These are phyloP conservation scores for Heterobasidion occidentale DNA, from an alignment of 1,284 basidiomycete species.

Conservation along the genomic window DNA sequence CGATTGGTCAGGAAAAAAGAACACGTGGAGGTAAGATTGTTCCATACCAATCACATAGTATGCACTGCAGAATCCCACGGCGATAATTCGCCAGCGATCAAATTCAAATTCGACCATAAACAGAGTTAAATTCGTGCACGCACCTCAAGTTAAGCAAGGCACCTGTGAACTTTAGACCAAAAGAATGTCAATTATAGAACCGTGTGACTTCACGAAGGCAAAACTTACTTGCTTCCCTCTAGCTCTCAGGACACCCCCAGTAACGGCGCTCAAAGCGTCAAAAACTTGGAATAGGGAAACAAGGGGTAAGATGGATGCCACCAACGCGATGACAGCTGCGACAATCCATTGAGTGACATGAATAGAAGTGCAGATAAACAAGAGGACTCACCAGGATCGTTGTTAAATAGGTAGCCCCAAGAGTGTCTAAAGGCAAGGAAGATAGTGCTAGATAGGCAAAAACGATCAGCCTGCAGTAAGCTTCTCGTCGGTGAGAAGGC, in stretches of 20 bases:
- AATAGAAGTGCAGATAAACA: neutral
- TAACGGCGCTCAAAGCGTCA: conserved; percentile 65
- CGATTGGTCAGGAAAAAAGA: neutral
- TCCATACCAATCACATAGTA: conserved; percentile 53
- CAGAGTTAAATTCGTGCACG: conserved; percentile 2
- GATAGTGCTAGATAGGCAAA: conserved; percentile 38
- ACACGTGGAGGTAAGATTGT: neutral
- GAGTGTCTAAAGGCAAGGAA: conserved; percentile 65
- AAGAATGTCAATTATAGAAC: neutral
- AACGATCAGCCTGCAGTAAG: neutral
- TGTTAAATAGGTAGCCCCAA: conserved; percentile 85
- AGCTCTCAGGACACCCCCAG: conserved; percentile 73
- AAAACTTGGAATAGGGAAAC: conserved; percentile 77
- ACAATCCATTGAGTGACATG: neutral
- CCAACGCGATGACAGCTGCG: conserved; percentile 40
- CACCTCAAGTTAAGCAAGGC: conserved; percentile 59
- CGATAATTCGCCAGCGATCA: neutral
- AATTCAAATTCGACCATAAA: neutral
- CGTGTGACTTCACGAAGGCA: neutral
- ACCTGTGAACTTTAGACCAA: conserved; percentile 39
- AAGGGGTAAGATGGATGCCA: conserved; percentile 69
- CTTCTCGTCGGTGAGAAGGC: conserved; percentile 6
- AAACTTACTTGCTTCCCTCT: conserved; percentile 59
- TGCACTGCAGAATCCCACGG: conserved; percentile 29
- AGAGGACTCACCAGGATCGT: conserved; percentile 50